These are phyloP conservation scores for Paramecium primaurelia DNA, from an alignment of 73 alveolate genomes.

Conservation along the genomic window DNA sequence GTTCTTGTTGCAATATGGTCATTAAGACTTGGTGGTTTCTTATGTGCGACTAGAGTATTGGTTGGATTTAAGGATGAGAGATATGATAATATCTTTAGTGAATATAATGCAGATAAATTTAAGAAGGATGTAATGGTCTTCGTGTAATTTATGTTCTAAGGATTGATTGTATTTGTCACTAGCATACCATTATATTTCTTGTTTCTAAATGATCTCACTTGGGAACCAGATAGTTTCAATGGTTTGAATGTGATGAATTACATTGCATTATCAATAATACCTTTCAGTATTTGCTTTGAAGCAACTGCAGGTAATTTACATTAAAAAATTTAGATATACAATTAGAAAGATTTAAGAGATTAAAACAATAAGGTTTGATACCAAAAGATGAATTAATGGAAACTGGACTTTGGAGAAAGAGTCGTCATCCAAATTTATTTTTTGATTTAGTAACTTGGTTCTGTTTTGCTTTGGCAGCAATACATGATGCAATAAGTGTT, in stretches of 20 bases:
- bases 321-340: background rate
- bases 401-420: conserved; percentile 45
- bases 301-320: background rate
- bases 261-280: background rate
- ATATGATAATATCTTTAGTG: conserved; percentile 2
- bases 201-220: background rate
- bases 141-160: background rate
- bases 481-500: background rate
- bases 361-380: background rate
- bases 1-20: conserved; percentile 7
- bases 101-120: background rate
- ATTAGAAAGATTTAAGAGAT: background rate
- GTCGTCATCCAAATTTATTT: conserved; percentile 41
- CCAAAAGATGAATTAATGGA: background rate
- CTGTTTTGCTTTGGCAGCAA: background rate
- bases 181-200: conserved; percentile 6
- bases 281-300: background rate
- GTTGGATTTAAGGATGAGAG: background rate
- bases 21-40: conserved; percentile 15
- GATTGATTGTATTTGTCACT: conserved; percentile 14
- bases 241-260: conserved; percentile 8
- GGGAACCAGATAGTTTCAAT: background rate
- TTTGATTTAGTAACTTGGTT: conserved; percentile 33
- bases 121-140: background rate
- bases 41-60: background rate